Evolutionary conservation across 163 green algal species (phyloP).

Genomic region (Scenedesmus sp.): DNA sequence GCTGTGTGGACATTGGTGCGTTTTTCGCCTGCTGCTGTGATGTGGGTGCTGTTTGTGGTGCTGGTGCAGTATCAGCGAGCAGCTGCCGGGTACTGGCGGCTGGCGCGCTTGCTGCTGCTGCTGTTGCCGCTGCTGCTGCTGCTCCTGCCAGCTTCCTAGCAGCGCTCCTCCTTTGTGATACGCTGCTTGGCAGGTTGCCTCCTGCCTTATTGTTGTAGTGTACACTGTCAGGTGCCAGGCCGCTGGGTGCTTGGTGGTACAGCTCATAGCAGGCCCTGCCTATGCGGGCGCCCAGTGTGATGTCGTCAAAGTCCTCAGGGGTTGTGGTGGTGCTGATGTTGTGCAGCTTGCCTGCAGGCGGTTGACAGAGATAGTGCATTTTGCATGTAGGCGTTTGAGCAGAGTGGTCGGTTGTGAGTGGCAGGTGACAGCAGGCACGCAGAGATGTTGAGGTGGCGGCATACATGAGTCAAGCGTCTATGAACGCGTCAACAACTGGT

Average conservation of each 20-base stretch:
- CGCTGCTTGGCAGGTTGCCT: conserved; percentile 20
- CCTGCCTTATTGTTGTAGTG: conserved; percentile 16
- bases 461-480: no score
- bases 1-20: not conserved
- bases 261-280: conserved; percentile 83
- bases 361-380: not conserved
- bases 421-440: conserved; percentile 58
- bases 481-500: no score
- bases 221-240: conserved; percentile 41
- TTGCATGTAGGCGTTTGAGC: no score
- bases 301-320: conserved; percentile 52
- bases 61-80: not conserved
- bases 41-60: not conserved
- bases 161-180: not conserved
- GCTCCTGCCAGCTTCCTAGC: not conserved
- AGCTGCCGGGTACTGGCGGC: not conserved
- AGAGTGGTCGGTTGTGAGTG: not conserved
- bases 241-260: conserved; percentile 60
- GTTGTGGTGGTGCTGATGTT: conserved; percentile 40
- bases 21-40: not conserved
- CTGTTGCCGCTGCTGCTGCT: conserved; percentile 25
- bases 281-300: conserved; percentile 78
- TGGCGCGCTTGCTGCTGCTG: not conserved
- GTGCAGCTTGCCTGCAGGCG: conserved; percentile 50
- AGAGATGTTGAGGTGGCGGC: no score